phyloP scores from a whole-genome alignment of 768 basidiomycete species.

The Kwoniella bestiolae region DNA sequence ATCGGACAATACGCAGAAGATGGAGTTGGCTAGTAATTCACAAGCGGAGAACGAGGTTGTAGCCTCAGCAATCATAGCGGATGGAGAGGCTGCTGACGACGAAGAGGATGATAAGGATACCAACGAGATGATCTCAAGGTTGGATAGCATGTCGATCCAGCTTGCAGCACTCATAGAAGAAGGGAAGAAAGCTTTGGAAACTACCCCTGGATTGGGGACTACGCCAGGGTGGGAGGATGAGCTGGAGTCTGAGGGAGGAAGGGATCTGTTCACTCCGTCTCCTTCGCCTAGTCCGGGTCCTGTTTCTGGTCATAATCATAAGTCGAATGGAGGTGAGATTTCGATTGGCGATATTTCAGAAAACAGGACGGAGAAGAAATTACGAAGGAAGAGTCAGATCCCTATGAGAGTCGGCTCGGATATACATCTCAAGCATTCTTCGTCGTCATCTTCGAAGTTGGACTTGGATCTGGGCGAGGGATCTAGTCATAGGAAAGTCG shows the following conservation, averaged over 20 bases:
- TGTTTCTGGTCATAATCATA: too few relatives aligned
- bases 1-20: too few relatives aligned
- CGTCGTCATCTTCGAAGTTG: not conserved
- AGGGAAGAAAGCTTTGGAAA: slow-evolving; percentile 26
- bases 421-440: not conserved
- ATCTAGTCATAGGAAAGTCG: slow-evolving; percentile 5
- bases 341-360: too few relatives aligned
- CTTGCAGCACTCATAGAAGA: slow-evolving; percentile 18
- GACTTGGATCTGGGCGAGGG: not conserved
- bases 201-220: slow-evolving; percentile 4
- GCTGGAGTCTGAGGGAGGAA: not conserved
- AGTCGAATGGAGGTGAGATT: too few relatives aligned
- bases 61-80: too few relatives aligned
- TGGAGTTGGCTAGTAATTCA: too few relatives aligned
- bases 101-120: slow-evolving; percentile 15
- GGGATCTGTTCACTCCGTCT: not conserved
- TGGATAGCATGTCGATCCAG: slow-evolving; percentile 23
- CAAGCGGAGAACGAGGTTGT: too few relatives aligned
- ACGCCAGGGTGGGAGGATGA: slow-evolving; percentile 13
- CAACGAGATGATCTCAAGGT: slow-evolving; percentile 16
- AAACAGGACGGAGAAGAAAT: slow-evolving; percentile 2
- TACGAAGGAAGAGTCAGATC: slow-evolving; percentile 10
- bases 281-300: not conserved
- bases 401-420: not conserved
- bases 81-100: too few relatives aligned